Evolutionary conservation across 805 yeast species (phyloP).

Genomic region (Yarrowia sp.): DNA sequence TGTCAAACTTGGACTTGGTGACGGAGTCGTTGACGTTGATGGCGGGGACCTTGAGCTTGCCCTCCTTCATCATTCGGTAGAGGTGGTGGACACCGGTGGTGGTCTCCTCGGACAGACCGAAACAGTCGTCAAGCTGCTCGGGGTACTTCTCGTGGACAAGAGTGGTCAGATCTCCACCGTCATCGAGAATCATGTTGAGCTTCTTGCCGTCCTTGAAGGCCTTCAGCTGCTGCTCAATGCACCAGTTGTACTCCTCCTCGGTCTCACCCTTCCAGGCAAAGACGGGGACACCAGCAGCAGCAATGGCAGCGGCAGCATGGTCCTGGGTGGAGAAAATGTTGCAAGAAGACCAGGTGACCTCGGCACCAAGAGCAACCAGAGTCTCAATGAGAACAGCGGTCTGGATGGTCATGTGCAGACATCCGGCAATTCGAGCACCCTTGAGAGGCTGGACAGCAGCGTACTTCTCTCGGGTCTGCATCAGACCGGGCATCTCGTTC

Average conservation of each 20-base stretch:
- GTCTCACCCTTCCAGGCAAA: slow-evolving; percentile 99
- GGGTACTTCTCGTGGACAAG: slow-evolving; percentile 97
- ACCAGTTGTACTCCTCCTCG: slow-evolving; percentile 99
- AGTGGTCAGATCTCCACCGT: slow-evolving; percentile 98
- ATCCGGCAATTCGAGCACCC: slow-evolving; percentile 98
- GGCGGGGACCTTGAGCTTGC: slow-evolving; percentile 93
- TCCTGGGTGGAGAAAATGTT: slow-evolving; percentile 99
- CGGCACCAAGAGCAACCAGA: slow-evolving; percentile 95
- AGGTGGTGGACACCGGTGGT: slow-evolving; percentile 99
- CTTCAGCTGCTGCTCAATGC: slow-evolving; percentile 98
- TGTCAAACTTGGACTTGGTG: slow-evolving; percentile 98
- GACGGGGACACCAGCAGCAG: slow-evolving; percentile 98
- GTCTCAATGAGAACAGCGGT: slow-evolving; percentile 99
- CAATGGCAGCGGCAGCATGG: slow-evolving; percentile 99
- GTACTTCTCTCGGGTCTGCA: slow-evolving; percentile 93
- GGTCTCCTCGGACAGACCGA: slow-evolving; percentile 97
- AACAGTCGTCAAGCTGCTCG: slow-evolving; percentile 92
- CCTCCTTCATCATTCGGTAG: slow-evolving; percentile 91
- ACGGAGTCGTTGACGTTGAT: slow-evolving; percentile 98
- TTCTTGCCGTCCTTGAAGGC: slow-evolving; percentile 95
- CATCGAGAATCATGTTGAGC: slow-evolving; percentile 95
- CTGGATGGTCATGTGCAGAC: slow-evolving; percentile 99
- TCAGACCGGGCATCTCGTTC: slow-evolving; percentile 99
- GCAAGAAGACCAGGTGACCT: slow-evolving; percentile 99
- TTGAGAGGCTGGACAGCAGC: slow-evolving; percentile 90